These are phyloP conservation scores for Pseudomassariella vexata DNA, from an alignment of 2,329 filamentous ascomycete genomes.

Conservation along the genomic window DNA sequence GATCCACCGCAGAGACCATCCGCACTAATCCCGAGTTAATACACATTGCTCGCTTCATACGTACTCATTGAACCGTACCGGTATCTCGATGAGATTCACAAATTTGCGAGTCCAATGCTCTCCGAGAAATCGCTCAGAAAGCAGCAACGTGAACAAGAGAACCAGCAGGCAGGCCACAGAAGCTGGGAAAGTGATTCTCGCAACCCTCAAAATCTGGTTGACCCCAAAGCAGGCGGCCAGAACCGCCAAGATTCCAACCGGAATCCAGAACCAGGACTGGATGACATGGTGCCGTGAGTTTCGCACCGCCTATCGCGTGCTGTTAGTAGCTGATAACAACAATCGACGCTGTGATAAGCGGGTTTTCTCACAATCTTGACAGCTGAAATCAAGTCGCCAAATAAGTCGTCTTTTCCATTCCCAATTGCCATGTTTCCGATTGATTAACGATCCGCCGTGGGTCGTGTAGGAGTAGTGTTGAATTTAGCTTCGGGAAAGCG, in stretches of 20 bases:
- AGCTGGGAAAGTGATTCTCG: conserved; percentile 50
- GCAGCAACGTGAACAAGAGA: conserved; percentile 44
- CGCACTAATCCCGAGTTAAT: conserved; percentile 41
- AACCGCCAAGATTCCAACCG: conserved; percentile 34
- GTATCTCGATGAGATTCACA: conserved; percentile 45
- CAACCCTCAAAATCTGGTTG: conserved; percentile 35
- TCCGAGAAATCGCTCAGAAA: conserved; percentile 40
- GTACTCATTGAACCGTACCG: conserved; percentile 30
- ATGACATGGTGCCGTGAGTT: conserved; percentile 17
- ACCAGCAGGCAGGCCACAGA: conserved; percentile 54
- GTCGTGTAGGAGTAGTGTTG: no score
- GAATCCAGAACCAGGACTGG: conserved; percentile 45
- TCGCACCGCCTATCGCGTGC: conserved; percentile 13
- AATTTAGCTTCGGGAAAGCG: no score
- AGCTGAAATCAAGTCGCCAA: no score
- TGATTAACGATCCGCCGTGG: no score
- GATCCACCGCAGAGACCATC: conserved; percentile 53
- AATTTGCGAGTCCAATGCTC: conserved; percentile 40
- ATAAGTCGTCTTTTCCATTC: no score
- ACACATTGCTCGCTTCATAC: conserved; percentile 9
- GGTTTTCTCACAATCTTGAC: no score
- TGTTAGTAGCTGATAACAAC: conserved; percentile 9
- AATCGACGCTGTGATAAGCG: no score
- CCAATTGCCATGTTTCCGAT: no score
- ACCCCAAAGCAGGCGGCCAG: conserved; percentile 37